Percentiles rank a stretch among this genome's conserved stretches.
Evolutionary conservation across 2,329 filamentous ascomycete species (phyloP).

Genomic region (Fonsecaea multimorphosa): DNA sequence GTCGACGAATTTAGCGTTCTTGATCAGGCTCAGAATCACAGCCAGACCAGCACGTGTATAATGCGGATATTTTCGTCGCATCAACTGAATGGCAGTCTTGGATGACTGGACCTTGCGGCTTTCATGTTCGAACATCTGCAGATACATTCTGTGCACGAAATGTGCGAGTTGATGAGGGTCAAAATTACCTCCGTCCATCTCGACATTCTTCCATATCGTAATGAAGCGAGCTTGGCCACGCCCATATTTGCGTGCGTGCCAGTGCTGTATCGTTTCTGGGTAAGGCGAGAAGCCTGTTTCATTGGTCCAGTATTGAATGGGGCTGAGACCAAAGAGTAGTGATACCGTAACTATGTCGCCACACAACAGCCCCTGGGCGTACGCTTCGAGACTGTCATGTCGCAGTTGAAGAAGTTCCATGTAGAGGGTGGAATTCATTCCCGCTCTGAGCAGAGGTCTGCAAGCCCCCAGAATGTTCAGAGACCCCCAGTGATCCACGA

Average conservation of each 20-base stretch:
- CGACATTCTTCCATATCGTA: background rate
- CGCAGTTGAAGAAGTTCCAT: slow-evolving; percentile 1
- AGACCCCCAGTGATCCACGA: background rate
- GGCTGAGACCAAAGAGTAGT: background rate
- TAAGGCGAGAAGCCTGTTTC: background rate
- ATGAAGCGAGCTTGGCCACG: background rate
- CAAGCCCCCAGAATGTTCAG: background rate
- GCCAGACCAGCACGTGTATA: slow-evolving; percentile 1
- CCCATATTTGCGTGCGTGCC: no score
- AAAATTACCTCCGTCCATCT: background rate
- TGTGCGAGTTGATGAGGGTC: background rate
- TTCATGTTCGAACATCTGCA: background rate
- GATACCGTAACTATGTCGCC: background rate
- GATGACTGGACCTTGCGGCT: background rate
- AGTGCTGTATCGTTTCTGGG: background rate
- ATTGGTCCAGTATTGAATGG: background rate
- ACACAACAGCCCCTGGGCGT: background rate
- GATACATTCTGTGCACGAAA: background rate
- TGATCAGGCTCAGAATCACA: background rate
- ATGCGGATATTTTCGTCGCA: background rate
- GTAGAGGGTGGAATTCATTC: background rate
- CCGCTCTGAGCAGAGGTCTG: background rate
- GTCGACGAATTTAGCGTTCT: background rate
- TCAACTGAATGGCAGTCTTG: background rate
- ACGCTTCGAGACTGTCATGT: background rate